phyloP scores from a whole-genome alignment of 306 rosid species.

The Cucurbita argyrosperma region DNA sequence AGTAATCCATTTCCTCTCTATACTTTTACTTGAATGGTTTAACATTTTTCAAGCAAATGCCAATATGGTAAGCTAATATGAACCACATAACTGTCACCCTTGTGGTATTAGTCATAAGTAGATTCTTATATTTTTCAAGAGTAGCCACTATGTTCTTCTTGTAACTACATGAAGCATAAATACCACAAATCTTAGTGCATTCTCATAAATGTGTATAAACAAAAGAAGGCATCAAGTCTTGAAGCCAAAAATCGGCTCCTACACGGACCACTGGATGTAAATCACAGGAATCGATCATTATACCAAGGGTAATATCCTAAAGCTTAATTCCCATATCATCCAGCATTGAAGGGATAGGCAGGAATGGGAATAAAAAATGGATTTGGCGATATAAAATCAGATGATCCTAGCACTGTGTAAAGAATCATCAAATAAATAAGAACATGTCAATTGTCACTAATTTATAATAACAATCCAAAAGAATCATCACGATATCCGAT shows the following conservation, averaged over 20 bases:
- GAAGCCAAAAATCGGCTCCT: neutral
- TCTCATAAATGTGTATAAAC: neutral
- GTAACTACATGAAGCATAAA: neutral
- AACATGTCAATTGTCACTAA: no score
- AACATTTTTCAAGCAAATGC: neutral
- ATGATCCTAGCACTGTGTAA: no score
- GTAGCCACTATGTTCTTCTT: neutral
- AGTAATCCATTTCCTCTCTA: neutral
- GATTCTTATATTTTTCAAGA: neutral
- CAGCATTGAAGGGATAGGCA: neutral
- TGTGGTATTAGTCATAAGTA: neutral
- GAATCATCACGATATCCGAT: neutral
- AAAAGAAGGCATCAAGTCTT: neutral
- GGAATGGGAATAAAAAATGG: neutral
- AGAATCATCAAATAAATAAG: no score
- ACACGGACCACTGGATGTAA: neutral
- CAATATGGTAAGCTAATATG: neutral
- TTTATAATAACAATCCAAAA: neutral
- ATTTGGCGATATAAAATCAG: neutral
- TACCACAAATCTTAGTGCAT: neutral
- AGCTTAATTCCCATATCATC: neutral
- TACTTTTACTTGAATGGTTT: neutral
- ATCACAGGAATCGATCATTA: no score
- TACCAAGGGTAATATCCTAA: neutral
- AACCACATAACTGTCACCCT: neutral